Conservation (phyloP, 2,329 filamentous ascomycete genomes). For the Leptodontidium sp. region DNA sequence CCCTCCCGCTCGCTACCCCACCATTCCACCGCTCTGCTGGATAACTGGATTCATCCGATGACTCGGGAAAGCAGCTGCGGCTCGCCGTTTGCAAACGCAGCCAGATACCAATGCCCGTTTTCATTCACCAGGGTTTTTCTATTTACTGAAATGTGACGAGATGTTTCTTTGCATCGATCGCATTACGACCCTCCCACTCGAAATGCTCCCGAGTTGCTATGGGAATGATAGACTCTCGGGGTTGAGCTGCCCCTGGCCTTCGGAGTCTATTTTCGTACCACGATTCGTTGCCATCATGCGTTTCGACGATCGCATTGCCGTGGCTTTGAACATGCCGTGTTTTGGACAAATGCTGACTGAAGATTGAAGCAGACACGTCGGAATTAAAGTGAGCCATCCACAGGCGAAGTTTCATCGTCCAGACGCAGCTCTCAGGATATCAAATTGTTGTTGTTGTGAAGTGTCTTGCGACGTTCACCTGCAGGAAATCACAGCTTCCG, state of each 20-base stretch:
- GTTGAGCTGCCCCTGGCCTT: background rate
- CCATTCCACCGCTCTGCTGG: slow-evolving; percentile 20
- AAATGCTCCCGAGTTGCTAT: slow-evolving; percentile 33
- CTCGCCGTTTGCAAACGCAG: slow-evolving; percentile 23
- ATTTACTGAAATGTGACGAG: slow-evolving; percentile 29
- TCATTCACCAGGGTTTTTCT: slow-evolving; percentile 14
- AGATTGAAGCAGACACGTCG: slow-evolving; percentile 34
- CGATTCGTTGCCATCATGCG: slow-evolving; percentile 34
- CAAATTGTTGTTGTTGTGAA: slow-evolving; percentile 25
- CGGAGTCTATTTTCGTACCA: slow-evolving; percentile 37
- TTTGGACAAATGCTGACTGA: slow-evolving; percentile 34
- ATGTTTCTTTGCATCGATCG: slow-evolving; percentile 35
- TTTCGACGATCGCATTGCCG: slow-evolving; percentile 39
- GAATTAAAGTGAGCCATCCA: slow-evolving; percentile 31
- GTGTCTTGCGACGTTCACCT: slow-evolving; percentile 21
- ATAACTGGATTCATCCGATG: slow-evolving; percentile 27
- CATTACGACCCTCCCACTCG: slow-evolving; percentile 31
- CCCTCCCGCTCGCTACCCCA: slow-evolving; percentile 32
- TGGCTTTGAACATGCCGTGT: slow-evolving; percentile 26
- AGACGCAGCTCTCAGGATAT: slow-evolving; percentile 27
- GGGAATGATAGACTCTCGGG: slow-evolving; percentile 36
- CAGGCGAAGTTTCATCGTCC: slow-evolving; percentile 38
- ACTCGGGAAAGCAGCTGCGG: slow-evolving; percentile 32
- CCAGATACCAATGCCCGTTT: slow-evolving; percentile 25
- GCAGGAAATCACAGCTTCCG: background rate